Percentiles rank a stretch among this genome's conserved stretches.
Conservation (phyloP, 2,329 filamentous ascomycete genomes). For the Diplodia corticola region DNA sequence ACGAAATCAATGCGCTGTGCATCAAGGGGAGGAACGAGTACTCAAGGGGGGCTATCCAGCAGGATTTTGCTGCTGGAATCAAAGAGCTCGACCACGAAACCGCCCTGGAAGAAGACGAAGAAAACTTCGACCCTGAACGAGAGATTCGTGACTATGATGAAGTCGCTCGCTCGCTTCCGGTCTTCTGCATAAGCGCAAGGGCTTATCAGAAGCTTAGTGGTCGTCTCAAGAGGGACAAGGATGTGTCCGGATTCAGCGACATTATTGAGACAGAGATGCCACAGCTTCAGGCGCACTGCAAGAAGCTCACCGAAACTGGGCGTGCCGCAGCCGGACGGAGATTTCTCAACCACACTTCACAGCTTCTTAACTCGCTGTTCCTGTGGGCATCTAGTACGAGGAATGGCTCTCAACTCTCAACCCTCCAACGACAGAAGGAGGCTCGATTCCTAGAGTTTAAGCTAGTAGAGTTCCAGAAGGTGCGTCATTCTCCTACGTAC, state of each 20-base stretch:
- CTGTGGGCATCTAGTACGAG: constrained; percentile 53
- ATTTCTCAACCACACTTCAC: constrained; percentile 55
- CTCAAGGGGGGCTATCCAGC: constrained; percentile 55
- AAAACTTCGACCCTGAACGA: constrained; percentile 56
- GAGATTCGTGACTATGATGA: constrained; percentile 60
- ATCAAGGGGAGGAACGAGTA: constrained; percentile 60
- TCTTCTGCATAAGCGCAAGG: constrained; percentile 65
- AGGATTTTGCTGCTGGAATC: constrained; percentile 61
- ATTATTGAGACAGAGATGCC: constrained; percentile 61
- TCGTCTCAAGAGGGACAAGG: constrained; percentile 54
- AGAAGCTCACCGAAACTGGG: constrained; percentile 55
- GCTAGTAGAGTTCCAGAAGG: constrained; percentile 44
- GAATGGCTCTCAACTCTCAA: constrained; percentile 43
- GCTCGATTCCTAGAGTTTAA: constrained; percentile 40
- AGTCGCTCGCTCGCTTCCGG: constrained; percentile 56
- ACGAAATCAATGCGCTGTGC: constrained; percentile 44
- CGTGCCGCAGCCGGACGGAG: constrained; percentile 47
- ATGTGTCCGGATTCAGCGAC: constrained; percentile 54
- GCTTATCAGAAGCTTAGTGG: constrained; percentile 64
- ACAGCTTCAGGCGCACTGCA: constrained; percentile 59
- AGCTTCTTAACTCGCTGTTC: constrained; percentile 55
- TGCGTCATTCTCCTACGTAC: constrained; percentile 25
- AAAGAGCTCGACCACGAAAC: constrained; percentile 61
- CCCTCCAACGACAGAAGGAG: constrained; percentile 44
- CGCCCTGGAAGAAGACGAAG: constrained; percentile 55